These are phyloP conservation scores for Grammothele lineata DNA, from an alignment of 768 basidiomycete genomes.

Conservation along the genomic window DNA sequence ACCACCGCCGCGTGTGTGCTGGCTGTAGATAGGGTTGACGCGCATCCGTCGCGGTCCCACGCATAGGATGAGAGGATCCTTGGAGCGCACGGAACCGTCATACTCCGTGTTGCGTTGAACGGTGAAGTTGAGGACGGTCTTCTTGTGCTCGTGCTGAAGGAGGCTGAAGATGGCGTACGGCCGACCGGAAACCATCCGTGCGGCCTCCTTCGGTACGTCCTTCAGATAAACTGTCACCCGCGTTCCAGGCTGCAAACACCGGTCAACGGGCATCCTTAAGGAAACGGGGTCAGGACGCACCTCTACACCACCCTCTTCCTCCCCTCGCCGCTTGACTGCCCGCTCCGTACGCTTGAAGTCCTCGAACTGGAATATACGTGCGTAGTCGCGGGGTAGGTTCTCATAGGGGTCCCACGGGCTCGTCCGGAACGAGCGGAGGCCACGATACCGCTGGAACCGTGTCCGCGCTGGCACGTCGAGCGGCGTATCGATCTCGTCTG, in stretches of 20 bases:
- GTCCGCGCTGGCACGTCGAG: constrained; percentile 72
- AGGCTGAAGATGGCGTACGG: constrained; percentile 76
- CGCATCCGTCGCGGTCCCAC: constrained; percentile 83
- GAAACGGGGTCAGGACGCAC: constrained; percentile 35
- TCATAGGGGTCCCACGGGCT: constrained; percentile 98
- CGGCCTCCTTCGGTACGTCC: constrained; percentile 66
- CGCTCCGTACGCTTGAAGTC: constrained; percentile 86
- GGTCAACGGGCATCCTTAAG: neutral
- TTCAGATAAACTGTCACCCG: constrained; percentile 76
- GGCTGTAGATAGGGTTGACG: constrained; percentile 88
- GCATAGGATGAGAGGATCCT: constrained; percentile 89
- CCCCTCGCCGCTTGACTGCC: constrained; percentile 59
- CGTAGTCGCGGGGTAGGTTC: constrained; percentile 91
- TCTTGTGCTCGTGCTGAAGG: constrained; percentile 94
- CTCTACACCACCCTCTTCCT: constrained; percentile 61
- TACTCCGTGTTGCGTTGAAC: constrained; percentile 96
- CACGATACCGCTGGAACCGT: constrained; percentile 90
- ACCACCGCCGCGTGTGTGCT: constrained; percentile 85
- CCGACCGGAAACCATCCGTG: constrained; percentile 24
- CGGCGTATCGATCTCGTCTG: constrained; percentile 95
- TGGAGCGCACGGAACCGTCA: constrained; percentile 81
- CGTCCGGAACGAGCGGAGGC: constrained; percentile 88
- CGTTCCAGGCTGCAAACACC: constrained; percentile 58
- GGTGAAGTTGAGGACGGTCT: constrained; percentile 87
- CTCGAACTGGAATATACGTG: constrained; percentile 94